These are phyloP conservation scores for Pyrenula massariospora DNA, from an alignment of 495 filamentous ascomycete species.

Conservation along the genomic window DNA sequence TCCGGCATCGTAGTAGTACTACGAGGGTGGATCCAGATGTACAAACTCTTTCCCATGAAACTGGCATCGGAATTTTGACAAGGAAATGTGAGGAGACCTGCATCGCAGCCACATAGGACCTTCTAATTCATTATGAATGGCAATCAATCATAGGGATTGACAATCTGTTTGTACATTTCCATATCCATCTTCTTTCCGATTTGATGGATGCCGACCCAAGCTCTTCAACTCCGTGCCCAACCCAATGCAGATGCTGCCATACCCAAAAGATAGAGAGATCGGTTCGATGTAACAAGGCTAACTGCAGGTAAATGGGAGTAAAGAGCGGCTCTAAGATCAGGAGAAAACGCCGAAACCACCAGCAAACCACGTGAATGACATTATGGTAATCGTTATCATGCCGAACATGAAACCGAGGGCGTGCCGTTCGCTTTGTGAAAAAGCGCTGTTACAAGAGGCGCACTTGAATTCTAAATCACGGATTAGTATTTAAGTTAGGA, in stretches of 20 bases:
- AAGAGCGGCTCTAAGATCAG: not conserved
- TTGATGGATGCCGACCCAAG: not conserved
- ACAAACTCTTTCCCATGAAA: too few relatives aligned
- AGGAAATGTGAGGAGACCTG: too few relatives aligned
- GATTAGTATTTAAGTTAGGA: too few relatives aligned
- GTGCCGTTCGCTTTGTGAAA: conserved; percentile 50
- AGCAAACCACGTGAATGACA: conserved; percentile 86
- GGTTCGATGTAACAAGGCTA: not conserved
- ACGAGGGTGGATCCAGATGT: too few relatives aligned
- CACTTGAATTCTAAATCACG: conserved; percentile 45
- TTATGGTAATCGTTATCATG: conserved; percentile 64
- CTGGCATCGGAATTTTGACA: too few relatives aligned
- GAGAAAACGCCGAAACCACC: conserved; percentile 51
- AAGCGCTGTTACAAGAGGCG: conserved; percentile 62
- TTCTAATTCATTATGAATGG: not conserved
- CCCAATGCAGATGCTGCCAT: not conserved
- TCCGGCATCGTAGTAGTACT: too few relatives aligned
- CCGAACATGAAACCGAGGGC: conserved; percentile 61
- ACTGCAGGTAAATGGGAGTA: not conserved
- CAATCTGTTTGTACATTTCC: not conserved
- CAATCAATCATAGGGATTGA: too few relatives aligned
- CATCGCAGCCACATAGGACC: too few relatives aligned
- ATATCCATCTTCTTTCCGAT: not conserved
- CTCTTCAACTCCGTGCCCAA: not conserved
- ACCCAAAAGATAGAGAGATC: not conserved